Conservation (phyloP, 2,329 filamentous ascomycete species). For the Coniochaeta hoffmannii region DNA sequence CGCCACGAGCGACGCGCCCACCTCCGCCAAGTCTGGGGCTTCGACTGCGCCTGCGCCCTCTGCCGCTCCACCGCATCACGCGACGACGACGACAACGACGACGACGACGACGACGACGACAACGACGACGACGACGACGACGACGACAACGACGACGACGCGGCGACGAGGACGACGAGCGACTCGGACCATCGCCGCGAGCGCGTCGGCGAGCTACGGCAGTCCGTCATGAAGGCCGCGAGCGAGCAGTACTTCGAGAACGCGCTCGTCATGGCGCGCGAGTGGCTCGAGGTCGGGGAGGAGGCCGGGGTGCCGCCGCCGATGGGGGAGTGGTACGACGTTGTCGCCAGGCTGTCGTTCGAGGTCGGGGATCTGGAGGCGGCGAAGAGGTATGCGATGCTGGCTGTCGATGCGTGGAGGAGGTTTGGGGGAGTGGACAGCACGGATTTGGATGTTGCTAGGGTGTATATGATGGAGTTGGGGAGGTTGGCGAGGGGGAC, state of each 20-base stretch:
- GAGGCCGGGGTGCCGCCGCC: slow-evolving; percentile 11
- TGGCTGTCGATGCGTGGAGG: slow-evolving; percentile 16
- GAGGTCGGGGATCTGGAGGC: slow-evolving; percentile 12
- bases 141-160: too few relatives aligned
- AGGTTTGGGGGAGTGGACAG: slow-evolving; percentile 15
- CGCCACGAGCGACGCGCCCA: slow-evolving; percentile 9
- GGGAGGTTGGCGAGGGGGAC: not conserved
- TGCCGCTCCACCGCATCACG: slow-evolving; percentile 13
- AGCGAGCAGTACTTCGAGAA: slow-evolving; percentile 13
- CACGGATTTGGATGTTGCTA: slow-evolving; percentile 11
- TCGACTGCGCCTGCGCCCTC: slow-evolving; percentile 16
- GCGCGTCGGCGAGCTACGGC: slow-evolving; percentile 12
- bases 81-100: too few relatives aligned
- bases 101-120: too few relatives aligned
- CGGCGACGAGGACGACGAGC: slow-evolving; percentile 13
- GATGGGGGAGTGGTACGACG: slow-evolving; percentile 13
- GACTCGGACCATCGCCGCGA: slow-evolving; percentile 12
- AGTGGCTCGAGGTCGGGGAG: slow-evolving; percentile 13
- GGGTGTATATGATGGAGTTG: slow-evolving; percentile 6
- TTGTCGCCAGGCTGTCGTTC: slow-evolving; percentile 12
- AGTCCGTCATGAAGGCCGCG: slow-evolving; percentile 10
- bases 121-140: too few relatives aligned
- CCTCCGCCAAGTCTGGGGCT: slow-evolving; percentile 14
- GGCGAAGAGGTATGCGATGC: slow-evolving; percentile 14
- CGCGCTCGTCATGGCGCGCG: slow-evolving; percentile 14